phyloP scores from a whole-genome alignment of 441 rosid species.

The Bocquillonia castaneifolia region DNA sequence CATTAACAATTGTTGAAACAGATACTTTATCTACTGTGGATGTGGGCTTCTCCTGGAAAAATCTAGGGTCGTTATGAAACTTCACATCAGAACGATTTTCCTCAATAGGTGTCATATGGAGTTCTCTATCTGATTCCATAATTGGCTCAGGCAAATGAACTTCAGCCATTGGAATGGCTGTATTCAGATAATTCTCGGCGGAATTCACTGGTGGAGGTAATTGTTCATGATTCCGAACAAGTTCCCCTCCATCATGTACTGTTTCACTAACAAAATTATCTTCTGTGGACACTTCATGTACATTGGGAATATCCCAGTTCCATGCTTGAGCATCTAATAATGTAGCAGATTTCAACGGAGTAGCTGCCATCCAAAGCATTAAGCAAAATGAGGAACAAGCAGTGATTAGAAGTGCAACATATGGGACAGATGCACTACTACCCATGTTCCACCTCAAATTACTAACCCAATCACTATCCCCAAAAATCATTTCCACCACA shows the following conservation, averaged over 20 bases:
- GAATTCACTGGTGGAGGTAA: slow-evolving; percentile 27
- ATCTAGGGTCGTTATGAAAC: slow-evolving; percentile 17
- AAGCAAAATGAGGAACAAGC: slow-evolving; percentile 68
- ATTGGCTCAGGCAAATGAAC: slow-evolving; percentile 50
- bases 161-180: slow-evolving; percentile 35
- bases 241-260: slow-evolving; percentile 34
- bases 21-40: slow-evolving; percentile 21
- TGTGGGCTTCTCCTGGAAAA: slow-evolving; percentile 31
- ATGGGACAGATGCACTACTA: slow-evolving; percentile 46
- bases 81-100: slow-evolving; percentile 34
- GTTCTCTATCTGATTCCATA: slow-evolving; percentile 51
- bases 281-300: slow-evolving; percentile 38
- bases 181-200: slow-evolving; percentile 36
- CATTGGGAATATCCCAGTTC: slow-evolving; percentile 48
- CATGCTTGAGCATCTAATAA: slow-evolving; percentile 44
- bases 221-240: slow-evolving; percentile 32
- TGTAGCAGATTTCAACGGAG: slow-evolving; percentile 80
- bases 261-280: slow-evolving; percentile 38
- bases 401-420: slow-evolving; percentile 52
- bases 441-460: slow-evolving; percentile 77
- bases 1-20: slow-evolving; percentile 29
- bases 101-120: slow-evolving; percentile 32
- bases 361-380: slow-evolving; percentile 89
- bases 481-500: slow-evolving; percentile 82
- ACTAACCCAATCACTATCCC: slow-evolving; percentile 86